Evolutionary conservation across 2,329 filamentous ascomycete species (phyloP).

Genomic region (Raffaelea ambrosiae): DNA sequence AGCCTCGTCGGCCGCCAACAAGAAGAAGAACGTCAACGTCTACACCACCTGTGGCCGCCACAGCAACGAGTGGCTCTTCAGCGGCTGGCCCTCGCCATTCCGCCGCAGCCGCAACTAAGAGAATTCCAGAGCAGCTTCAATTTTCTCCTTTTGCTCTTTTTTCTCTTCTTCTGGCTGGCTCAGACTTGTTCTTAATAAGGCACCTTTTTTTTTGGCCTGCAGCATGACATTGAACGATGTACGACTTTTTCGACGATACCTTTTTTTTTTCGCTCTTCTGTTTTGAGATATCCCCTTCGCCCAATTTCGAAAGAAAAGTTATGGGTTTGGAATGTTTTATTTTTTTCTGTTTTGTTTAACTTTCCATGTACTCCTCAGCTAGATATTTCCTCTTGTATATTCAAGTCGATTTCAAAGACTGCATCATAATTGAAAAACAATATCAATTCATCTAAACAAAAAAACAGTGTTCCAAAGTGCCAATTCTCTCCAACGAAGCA

Average conservation of each 20-base stretch:
- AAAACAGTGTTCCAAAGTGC: too few species aligned
- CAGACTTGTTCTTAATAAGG: background rate
- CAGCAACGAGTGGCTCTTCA: conserved; percentile 17
- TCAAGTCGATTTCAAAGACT: background rate
- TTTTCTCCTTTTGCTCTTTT: background rate
- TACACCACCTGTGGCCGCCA: conserved; percentile 17
- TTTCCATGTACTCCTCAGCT: background rate
- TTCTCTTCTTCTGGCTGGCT: background rate
- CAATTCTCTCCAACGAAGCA: too few species aligned
- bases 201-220: background rate
- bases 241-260: background rate
- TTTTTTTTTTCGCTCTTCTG: background rate
- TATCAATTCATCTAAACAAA: too few species aligned
- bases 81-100: conserved; percentile 14
- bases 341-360: background rate
- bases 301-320: too few species aligned
- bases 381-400: background rate
- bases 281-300: too few species aligned
- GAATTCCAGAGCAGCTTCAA: background rate
- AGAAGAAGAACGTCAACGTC: conserved; percentile 15
- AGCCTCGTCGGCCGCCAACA: background rate
- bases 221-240: too few species aligned
- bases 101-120: conserved; percentile 1
- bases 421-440: too few species aligned
- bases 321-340: too few species aligned